phyloP scores from a whole-genome alignment of 192 early-diverging fungal genomes.

The Mortierella antarctica region DNA sequence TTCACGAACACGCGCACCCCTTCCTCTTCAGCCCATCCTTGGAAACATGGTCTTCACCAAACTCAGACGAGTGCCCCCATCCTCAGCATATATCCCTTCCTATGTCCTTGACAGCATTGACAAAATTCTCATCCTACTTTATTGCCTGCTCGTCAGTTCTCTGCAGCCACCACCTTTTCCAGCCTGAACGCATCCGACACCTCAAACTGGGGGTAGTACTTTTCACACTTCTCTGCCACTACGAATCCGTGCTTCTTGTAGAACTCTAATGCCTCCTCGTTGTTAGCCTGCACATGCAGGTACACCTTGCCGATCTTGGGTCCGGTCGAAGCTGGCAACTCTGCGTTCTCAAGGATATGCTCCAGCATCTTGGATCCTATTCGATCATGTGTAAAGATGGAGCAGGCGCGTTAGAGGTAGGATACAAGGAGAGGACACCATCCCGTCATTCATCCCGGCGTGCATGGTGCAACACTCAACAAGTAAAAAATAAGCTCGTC shows the following conservation, averaged over 20 bases:
- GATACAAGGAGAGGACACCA: no score
- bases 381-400: background rate
- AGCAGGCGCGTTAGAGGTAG: background rate
- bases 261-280: slow-evolving; percentile 83
- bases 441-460: background rate
- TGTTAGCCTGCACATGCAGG: slow-evolving; percentile 89
- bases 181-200: slow-evolving; percentile 84
- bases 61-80: no score
- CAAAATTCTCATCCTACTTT: background rate
- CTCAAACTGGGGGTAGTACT: slow-evolving; percentile 89
- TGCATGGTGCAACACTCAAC: background rate
- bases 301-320: slow-evolving; percentile 67
- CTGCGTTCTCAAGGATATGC: slow-evolving; percentile 65
- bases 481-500: background rate
- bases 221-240: slow-evolving; percentile 62
- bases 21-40: no score
- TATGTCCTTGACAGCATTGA: no score
- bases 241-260: slow-evolving; percentile 86
- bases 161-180: slow-evolving; percentile 42
- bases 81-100: no score
- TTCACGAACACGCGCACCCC: no score
- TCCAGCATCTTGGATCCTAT: slow-evolving; percentile 68
- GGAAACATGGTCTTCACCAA: no score
- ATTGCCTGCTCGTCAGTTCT: background rate
- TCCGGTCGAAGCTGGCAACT: slow-evolving; percentile 48